A percentile compares a stretch with the other conserved stretches of the same genome.
Evolutionary conservation across 2,329 filamentous ascomycete species (phyloP).

Genomic region (Colletotrichum limetticola): DNA sequence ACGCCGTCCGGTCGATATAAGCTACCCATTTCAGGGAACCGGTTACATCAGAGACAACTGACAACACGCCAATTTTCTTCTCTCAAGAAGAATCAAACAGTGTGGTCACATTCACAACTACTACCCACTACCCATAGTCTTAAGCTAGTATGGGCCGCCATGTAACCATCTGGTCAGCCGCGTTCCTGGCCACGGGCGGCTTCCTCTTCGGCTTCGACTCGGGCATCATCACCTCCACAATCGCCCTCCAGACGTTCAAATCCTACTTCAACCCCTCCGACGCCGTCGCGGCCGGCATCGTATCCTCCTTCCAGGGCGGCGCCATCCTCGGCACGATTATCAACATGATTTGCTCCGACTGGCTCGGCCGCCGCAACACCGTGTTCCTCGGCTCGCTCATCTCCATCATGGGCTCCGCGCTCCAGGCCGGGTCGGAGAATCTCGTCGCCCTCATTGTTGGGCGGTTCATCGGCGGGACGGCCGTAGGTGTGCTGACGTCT

Average conservation of each 20-base stretch:
- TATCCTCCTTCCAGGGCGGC: slow-evolving; percentile 43
- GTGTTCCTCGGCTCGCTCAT: slow-evolving; percentile 44
- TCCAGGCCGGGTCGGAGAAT: slow-evolving; percentile 45
- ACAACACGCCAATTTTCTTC: background rate
- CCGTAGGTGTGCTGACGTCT: slow-evolving; percentile 58
- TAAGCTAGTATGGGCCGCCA: slow-evolving; percentile 22
- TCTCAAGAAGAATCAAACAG: background rate
- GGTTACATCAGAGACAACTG: background rate
- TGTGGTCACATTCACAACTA: background rate
- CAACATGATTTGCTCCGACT: slow-evolving; percentile 45
- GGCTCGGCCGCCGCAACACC: slow-evolving; percentile 42
- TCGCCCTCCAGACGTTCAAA: slow-evolving; percentile 45
- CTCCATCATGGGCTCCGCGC: slow-evolving; percentile 43
- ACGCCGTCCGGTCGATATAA: background rate
- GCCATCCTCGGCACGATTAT: slow-evolving; percentile 42
- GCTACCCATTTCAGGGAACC: background rate
- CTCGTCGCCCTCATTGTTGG: slow-evolving; percentile 58
- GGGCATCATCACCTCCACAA: slow-evolving; percentile 53
- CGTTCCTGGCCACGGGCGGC: slow-evolving; percentile 41
- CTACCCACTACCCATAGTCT: background rate
- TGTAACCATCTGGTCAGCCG: slow-evolving; percentile 36
- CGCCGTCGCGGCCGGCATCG: slow-evolving; percentile 39
- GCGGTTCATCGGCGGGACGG: slow-evolving; percentile 59
- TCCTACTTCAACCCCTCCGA: slow-evolving; percentile 54
- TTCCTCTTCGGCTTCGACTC: slow-evolving; percentile 58